phyloP scores from a whole-genome alignment of 2,329 filamentous ascomycete species.

The Chrysoporthe puriensis region DNA sequence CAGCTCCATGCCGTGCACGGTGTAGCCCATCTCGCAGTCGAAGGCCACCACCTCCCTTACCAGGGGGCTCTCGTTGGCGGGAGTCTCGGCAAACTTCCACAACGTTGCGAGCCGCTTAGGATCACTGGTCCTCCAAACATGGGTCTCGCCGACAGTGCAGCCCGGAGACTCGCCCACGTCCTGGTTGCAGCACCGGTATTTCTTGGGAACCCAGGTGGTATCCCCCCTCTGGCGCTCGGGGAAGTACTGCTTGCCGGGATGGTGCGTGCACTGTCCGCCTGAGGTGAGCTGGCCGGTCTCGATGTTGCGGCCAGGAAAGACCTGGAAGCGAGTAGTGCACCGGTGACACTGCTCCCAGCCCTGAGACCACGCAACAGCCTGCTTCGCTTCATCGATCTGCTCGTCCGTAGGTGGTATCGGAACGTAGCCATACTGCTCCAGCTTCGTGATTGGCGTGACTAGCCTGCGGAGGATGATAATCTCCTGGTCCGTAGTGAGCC shows the following conservation, averaged over 20 bases:
- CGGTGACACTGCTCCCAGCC: slow-evolving; percentile 91
- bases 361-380: slow-evolving; percentile 66
- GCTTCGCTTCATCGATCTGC: slow-evolving; percentile 68
- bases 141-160: slow-evolving; percentile 71
- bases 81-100: slow-evolving; percentile 81
- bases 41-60: slow-evolving; percentile 73
- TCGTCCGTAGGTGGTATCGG: slow-evolving; percentile 65
- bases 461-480: slow-evolving; percentile 65
- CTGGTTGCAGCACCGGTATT: slow-evolving; percentile 80
- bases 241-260: slow-evolving; percentile 73
- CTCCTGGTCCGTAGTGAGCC: slow-evolving; percentile 70
- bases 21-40: slow-evolving; percentile 98
- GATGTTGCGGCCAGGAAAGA: slow-evolving; percentile 82
- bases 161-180: slow-evolving; percentile 72
- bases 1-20: slow-evolving; percentile 83
- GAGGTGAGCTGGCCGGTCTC: slow-evolving; percentile 76
- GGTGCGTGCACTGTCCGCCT: slow-evolving; percentile 78
- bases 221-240: slow-evolving; percentile 61
- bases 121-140: slow-evolving; percentile 87
- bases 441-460: slow-evolving; percentile 62
- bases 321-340: slow-evolving; percentile 84
- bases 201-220: slow-evolving; percentile 59
- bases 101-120: slow-evolving; percentile 75
- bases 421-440: slow-evolving; percentile 78
- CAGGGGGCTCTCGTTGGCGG: slow-evolving; percentile 59